These are phyloP conservation scores for Peterozyma xylosa DNA, from an alignment of 805 yeast species.

Conservation along the genomic window DNA sequence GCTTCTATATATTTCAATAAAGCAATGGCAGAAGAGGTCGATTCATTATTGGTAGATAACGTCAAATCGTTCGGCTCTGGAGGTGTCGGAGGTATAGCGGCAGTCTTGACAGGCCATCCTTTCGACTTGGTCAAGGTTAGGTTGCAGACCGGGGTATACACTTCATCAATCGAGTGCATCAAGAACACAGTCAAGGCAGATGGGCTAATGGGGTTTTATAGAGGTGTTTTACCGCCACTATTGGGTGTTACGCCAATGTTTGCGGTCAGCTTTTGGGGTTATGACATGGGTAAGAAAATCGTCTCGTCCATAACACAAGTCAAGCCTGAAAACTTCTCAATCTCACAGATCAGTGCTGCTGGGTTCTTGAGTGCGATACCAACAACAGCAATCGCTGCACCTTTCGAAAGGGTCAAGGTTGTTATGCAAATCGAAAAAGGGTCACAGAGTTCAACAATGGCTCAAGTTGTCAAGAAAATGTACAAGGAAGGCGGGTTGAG, in stretches of 20 bases:
- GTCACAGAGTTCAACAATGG: constrained; percentile 38
- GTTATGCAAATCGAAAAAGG: constrained; percentile 73
- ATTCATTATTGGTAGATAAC: constrained; percentile 58
- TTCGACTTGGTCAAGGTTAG: constrained; percentile 90
- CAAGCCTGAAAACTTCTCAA: constrained; percentile 37
- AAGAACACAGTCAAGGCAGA: constrained; percentile 61
- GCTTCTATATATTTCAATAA: too few relatives aligned
- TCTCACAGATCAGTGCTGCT: constrained; percentile 75
- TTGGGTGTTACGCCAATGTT: constrained; percentile 98
- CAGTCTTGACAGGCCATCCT: constrained; percentile 94
- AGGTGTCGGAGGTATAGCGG: constrained; percentile 95
- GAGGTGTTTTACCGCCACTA: constrained; percentile 92
- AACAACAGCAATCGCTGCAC: constrained; percentile 94
- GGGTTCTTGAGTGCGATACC: constrained; percentile 95
- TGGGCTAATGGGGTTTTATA: constrained; percentile 75
- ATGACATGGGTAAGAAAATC: constrained; percentile 81
- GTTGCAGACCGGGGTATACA: constrained; percentile 72
- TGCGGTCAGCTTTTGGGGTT: constrained; percentile 98
- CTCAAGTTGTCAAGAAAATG: constrained; percentile 57
- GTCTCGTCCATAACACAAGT: constrained; percentile 39
- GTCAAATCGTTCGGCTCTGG: constrained; percentile 85
- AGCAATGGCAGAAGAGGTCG: constrained; percentile 32
- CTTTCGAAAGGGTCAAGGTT: constrained; percentile 93
- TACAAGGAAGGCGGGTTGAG: constrained; percentile 73
- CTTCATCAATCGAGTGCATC: constrained; percentile 60